Conservation (phyloP, 371 early-diverging fungal genomes). For the Dichotomocladium elegans region DNA sequence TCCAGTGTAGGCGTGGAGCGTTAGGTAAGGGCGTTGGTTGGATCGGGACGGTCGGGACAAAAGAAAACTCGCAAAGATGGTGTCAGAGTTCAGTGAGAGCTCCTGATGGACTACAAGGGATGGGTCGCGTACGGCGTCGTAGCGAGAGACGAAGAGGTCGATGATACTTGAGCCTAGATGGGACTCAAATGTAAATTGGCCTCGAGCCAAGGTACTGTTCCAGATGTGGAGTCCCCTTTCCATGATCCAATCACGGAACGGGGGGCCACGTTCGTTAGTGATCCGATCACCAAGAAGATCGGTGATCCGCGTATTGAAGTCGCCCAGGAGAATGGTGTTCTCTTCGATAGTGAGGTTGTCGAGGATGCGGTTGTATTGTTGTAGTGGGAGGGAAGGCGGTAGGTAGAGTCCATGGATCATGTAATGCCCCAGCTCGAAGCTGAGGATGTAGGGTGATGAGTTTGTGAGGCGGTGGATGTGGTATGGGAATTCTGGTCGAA, state of each 20-base stretch:
- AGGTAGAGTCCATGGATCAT: slow-evolving; percentile 2
- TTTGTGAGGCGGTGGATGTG: neutral
- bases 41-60: neutral
- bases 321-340: neutral
- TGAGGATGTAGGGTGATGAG: neutral
- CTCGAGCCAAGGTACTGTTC: neutral
- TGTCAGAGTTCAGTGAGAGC: neutral
- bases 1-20: neutral
- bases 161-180: slow-evolving; percentile 3
- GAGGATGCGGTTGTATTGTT: neutral
- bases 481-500: slow-evolving; percentile 4
- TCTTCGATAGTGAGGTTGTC: neutral
- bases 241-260: neutral
- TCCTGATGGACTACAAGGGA: neutral
- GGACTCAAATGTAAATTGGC: neutral
- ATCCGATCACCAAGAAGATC: neutral
- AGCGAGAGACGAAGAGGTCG: neutral
- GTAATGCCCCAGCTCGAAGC: slow-evolving; percentile 1
- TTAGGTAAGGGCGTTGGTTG: neutral
- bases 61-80: neutral
- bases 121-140: neutral
- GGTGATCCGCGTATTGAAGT: neutral
- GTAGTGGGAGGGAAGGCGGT: neutral
- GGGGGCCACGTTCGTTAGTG: neutral
- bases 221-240: neutral